A percentile compares a stretch with the other conserved stretches of the same genome.
phyloP scores from a whole-genome alignment of 179 eudicot genomes.

The Drosera spatulata region DNA sequence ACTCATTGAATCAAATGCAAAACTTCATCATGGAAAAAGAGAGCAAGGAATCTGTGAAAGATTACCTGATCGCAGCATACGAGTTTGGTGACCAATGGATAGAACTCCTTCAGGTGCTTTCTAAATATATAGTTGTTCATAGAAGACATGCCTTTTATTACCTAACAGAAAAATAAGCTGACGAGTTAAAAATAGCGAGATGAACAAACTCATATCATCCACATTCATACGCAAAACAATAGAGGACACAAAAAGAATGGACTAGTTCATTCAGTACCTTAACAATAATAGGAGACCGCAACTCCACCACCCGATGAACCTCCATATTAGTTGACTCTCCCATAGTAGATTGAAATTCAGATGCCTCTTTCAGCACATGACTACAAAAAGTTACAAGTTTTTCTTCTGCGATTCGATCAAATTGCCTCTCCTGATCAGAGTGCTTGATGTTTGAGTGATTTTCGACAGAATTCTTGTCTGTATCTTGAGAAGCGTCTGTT shows the following conservation, averaged over 20 bases:
- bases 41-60: neutral
- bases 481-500: conserved; percentile 12
- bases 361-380: conserved; percentile 84
- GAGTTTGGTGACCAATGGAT: conserved; percentile 86
- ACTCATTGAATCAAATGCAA: too few species aligned
- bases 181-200: neutral
- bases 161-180: conserved; percentile 36
- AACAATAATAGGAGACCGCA: conserved; percentile 87
- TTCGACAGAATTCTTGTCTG: conserved; percentile 3
- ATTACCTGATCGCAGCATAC: conserved; percentile 98
- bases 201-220: neutral
- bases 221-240: neutral
- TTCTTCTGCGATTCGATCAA: conserved; percentile 71
- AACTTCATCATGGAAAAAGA: too few species aligned
- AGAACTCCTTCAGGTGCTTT: conserved; percentile 79
- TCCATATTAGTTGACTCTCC: conserved; percentile 79
- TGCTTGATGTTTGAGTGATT: conserved; percentile 12
- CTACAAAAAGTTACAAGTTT: conserved; percentile 84
- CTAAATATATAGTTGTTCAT: conserved; percentile 75
- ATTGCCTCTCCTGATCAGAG: conserved; percentile 27
- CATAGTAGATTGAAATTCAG: conserved; percentile 71
- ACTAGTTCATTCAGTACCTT: conserved; percentile 35
- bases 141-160: conserved; percentile 74
- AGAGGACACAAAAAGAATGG: neutral
- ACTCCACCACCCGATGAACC: conserved; percentile 79